These are phyloP conservation scores for Tarenaya hassleriana DNA, from an alignment of 345 rosid species.

Conservation along the genomic window DNA sequence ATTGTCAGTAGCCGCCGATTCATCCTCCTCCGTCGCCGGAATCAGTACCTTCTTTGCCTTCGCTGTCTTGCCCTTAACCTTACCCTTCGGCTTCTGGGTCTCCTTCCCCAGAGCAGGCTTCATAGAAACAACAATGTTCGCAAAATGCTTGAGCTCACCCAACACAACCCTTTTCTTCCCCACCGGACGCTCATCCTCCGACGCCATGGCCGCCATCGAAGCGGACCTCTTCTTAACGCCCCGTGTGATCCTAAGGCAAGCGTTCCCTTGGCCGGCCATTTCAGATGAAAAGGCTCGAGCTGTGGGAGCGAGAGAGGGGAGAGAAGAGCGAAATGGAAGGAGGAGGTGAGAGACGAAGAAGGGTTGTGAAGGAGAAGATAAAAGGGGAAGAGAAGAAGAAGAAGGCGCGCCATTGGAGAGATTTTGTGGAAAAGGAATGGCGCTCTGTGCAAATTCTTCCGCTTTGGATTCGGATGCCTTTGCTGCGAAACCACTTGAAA, in stretches of 20 bases:
- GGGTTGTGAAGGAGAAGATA: neutral
- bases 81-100: conserved; percentile 13
- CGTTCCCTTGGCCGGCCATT: conserved; percentile 21
- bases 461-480: too few relatives aligned
- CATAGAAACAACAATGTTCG: neutral
- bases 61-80: neutral
- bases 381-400: neutral
- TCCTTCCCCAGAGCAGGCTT: conserved; percentile 1
- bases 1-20: neutral
- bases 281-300: neutral
- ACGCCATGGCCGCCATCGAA: neutral
- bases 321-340: neutral
- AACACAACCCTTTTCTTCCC: conserved; percentile 24
- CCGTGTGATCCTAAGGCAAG: neutral
- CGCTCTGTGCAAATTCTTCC: too few relatives aligned
- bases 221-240: conserved; percentile 10
- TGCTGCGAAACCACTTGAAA: too few relatives aligned
- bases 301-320: neutral
- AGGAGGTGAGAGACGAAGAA: neutral
- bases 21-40: neutral
- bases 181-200: neutral
- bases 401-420: neutral
- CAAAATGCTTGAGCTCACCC: conserved; percentile 24
- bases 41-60: neutral
- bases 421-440: too few relatives aligned